Evolutionary conservation across 2,329 filamentous ascomycete genomes (phyloP), one percentile per base, ranked within the genome.

Genomic region (Tolypocladium cylindrosporum): DNA sequence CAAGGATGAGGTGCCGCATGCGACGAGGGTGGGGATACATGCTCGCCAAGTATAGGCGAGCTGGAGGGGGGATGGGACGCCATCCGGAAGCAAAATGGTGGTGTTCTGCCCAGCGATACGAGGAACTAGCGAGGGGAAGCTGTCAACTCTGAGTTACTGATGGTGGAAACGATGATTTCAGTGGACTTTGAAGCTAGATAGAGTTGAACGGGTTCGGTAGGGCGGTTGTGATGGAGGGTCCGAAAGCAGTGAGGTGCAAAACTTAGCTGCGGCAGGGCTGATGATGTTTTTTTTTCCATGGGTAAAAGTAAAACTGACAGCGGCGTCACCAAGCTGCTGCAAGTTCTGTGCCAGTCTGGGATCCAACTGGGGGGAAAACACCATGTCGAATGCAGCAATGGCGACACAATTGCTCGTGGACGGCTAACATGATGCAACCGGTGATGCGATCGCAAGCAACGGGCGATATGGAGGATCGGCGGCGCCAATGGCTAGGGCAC

Each of bases 191-290:
- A 39, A 40, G 13, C 21, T 13, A 42, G 34, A 42, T 54, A 54
- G 40, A 54, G 53, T 54, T 54, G 39, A 54, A 54, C 53, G 53
- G 53, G 37, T 54, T 31, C 53, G 52, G 52, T 27, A 41, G n/a
- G 37, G 39, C 53, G 39, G 24, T 31, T 42, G 36, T 39, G 24
- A 34, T 24, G 36, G 53, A 11, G 40, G 53, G 53, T 39, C 53
- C 40, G 53, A 16, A 54, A 42, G 40, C 39, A 54, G 53, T 27
- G 39, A 54, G 37, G 53, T 11, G 53, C 37, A 21, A 54, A 31
- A 42, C 40, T 16, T 42, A 51, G 48, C 27, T 34, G 27, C 48
- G 7, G 7, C 48, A 36, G 48, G 31, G 27, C 16, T n/a, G 27
- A 31, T n/a, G 45, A 3, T 34, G 27, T 27, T 27, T 24, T 24